phyloP scores from a whole-genome alignment of 2,329 filamentous ascomycete species.

The Ploettnerulaceae sp. region DNA sequence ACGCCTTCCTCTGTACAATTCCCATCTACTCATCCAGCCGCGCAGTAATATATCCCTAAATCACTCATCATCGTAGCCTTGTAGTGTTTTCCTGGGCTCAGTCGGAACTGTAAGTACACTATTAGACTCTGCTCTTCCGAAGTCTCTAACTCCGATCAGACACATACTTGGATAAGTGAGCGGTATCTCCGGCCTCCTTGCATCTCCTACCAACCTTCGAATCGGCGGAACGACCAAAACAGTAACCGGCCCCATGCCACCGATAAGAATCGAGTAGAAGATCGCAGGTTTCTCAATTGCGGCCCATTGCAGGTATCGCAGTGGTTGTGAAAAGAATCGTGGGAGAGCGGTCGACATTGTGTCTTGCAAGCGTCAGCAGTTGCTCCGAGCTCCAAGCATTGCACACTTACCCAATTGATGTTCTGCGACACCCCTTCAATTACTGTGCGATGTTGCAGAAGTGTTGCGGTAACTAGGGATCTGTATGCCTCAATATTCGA shows the following conservation, averaged over 20 bases:
- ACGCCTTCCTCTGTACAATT: constrained; percentile 20
- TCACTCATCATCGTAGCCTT: constrained; percentile 52
- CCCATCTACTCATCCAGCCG: neutral
- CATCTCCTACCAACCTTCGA: constrained; percentile 67
- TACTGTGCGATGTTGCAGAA: constrained; percentile 14
- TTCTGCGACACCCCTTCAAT: constrained; percentile 9
- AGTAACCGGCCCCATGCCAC: constrained; percentile 64
- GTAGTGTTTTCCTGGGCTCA: constrained; percentile 54
- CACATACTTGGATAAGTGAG: constrained; percentile 87
- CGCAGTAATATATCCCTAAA: neutral
- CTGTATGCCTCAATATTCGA: constrained; percentile 10
- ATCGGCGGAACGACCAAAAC: constrained; percentile 70
- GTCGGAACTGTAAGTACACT: constrained; percentile 44
- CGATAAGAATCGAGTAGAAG: constrained; percentile 81
- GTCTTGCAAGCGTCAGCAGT: constrained; percentile 27
- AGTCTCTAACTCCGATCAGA: neutral
- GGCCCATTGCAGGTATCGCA: constrained; percentile 85
- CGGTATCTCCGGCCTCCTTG: constrained; percentile 67
- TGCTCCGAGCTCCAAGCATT: neutral
- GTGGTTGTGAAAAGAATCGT: constrained; percentile 76
- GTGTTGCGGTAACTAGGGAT: constrained; percentile 12
- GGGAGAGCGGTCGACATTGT: constrained; percentile 61
- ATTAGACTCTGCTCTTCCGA: constrained; percentile 20
- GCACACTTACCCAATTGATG: constrained; percentile 35
- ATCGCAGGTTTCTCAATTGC: constrained; percentile 83